Base-by-base conservation (phyloP, 2,329 filamentous ascomycete species). In the Monosporascus sp. region DNA sequence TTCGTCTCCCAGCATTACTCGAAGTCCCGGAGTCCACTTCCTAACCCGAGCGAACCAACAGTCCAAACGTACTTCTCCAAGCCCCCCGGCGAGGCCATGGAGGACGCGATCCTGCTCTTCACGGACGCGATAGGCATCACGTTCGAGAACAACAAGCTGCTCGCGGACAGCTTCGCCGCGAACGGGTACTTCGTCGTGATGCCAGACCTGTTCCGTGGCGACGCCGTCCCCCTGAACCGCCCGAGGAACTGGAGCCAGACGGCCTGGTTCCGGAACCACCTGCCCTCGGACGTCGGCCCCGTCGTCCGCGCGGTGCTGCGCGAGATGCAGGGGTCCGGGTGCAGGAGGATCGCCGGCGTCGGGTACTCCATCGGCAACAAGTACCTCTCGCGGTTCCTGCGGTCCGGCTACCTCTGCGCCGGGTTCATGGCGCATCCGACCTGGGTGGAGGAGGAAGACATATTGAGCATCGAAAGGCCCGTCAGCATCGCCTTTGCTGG, bases 81-180 rank as follows among this genome's bases (percentile, higher is more conserved):
- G 3, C 51, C 53, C 31, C 70, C 77, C 54, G 68, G 74, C 60
- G 77, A 76, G 61, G 70, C 71, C 62, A 79, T 77, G 22, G 72
- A 79, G 31, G 77, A 77, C 51, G 81, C 80, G 50, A 71, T 85
- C 59, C 54, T 86, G 47, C 74, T 83, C 62, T 63, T 83, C 51
- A 74, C 77, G 54, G 83, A 86, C 60, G 74, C 84, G 57, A 77
- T 83, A 55, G 83, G 83, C 58, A 74, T 82, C 59, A 66, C 71
- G 38, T 81, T 78, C 66, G 69, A 70, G 68, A 78, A 54, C 36
- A 52, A 49, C 27, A 48, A 50, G 31, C 54, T 54, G 25, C 75
- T 85, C 60, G 83, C 83, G 56, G 83, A 86, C 71, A 75, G 82
- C 60, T 83, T 79, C 65, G 84, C 84, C 51, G 74, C 77, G 54